These are phyloP conservation scores for Talaromyces trachyspermus DNA, from an alignment of 495 filamentous ascomycete species.

Conservation along the genomic window DNA sequence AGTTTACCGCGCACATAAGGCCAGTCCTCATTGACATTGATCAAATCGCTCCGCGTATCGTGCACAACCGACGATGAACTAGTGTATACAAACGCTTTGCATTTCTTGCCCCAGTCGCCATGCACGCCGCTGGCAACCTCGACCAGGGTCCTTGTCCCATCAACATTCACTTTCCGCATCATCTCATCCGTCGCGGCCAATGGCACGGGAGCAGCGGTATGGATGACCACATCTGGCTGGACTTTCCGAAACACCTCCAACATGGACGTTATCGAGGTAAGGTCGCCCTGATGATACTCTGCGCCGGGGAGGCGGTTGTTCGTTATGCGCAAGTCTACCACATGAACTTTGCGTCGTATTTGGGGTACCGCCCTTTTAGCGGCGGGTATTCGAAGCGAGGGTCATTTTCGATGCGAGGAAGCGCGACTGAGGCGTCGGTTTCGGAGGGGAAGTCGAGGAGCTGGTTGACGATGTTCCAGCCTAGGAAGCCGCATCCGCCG, in stretches of 20 bases:
- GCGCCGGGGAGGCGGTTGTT: slow-evolving; percentile 69
- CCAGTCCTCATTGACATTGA: slow-evolving; percentile 86
- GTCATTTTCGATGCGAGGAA: slow-evolving; percentile 32
- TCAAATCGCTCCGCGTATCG: slow-evolving; percentile 70
- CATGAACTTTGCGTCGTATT: slow-evolving; percentile 53
- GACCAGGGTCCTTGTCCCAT: slow-evolving; percentile 73
- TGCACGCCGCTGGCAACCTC: slow-evolving; percentile 61
- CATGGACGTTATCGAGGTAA: slow-evolving; percentile 65
- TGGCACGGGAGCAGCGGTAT: slow-evolving; percentile 77
- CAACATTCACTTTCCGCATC: slow-evolving; percentile 77
- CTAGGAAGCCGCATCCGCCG: slow-evolving; percentile 52
- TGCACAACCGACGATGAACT: slow-evolving; percentile 83
- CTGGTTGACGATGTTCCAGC: slow-evolving; percentile 52
- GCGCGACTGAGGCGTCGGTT: slow-evolving; percentile 33
- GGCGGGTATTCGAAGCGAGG: slow-evolving; percentile 34
- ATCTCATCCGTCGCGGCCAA: slow-evolving; percentile 39
- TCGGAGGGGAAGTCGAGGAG: slow-evolving; percentile 47
- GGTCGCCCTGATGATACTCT: slow-evolving; percentile 77
- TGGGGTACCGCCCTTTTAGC: slow-evolving; percentile 33
- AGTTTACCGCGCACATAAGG: slow-evolving; percentile 61
- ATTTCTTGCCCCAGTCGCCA: slow-evolving; percentile 50
- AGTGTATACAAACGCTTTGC: slow-evolving; percentile 93
- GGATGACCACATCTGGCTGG: slow-evolving; percentile 84
- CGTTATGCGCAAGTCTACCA: slow-evolving; percentile 78
- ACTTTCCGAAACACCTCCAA: slow-evolving; percentile 57